phyloP scores from a whole-genome alignment of 164 flowering plant genomes.

The Vitis cinerea region DNA sequence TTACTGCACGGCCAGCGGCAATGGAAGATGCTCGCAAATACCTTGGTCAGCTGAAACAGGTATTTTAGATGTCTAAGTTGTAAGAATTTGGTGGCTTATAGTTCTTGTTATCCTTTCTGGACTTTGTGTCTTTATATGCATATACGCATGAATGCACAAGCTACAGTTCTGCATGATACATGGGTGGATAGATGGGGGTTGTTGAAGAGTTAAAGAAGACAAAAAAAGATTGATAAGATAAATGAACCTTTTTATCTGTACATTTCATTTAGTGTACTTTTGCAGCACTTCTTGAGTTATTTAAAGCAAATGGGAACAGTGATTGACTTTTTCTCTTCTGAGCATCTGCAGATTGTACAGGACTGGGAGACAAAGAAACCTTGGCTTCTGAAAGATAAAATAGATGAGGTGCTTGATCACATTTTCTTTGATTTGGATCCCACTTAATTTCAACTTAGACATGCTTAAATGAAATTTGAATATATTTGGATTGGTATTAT shows the following conservation, averaged over 20 bases:
- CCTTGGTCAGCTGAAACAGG: slow-evolving; percentile 72
- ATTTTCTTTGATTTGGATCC: neutral
- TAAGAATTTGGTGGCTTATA: neutral
- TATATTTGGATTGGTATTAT: too few species aligned
- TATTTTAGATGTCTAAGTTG: slow-evolving; percentile 19
- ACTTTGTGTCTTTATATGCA: neutral
- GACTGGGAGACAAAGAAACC: slow-evolving; percentile 80
- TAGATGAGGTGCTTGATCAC: slow-evolving; percentile 63
- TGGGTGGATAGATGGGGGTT: neutral
- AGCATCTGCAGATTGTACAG: slow-evolving; percentile 49
- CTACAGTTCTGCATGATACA: neutral
- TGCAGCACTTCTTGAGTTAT: too few species aligned
- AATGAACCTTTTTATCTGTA: neutral
- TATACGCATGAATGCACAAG: neutral
- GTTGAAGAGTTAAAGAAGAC: neutral
- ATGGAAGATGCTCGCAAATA: slow-evolving; percentile 55
- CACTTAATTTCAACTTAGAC: neutral
- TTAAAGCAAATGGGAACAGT: too few species aligned
- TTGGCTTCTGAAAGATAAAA: slow-evolving; percentile 81
- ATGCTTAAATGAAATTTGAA: too few species aligned
- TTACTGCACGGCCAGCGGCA: slow-evolving; percentile 79
- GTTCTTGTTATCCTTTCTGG: neutral
- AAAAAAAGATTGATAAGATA: neutral
- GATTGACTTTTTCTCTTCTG: slow-evolving; percentile 1
- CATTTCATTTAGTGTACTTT: too few species aligned